phyloP scores from a whole-genome alignment of 805 yeast genomes.

The Dipodascus albidus region DNA sequence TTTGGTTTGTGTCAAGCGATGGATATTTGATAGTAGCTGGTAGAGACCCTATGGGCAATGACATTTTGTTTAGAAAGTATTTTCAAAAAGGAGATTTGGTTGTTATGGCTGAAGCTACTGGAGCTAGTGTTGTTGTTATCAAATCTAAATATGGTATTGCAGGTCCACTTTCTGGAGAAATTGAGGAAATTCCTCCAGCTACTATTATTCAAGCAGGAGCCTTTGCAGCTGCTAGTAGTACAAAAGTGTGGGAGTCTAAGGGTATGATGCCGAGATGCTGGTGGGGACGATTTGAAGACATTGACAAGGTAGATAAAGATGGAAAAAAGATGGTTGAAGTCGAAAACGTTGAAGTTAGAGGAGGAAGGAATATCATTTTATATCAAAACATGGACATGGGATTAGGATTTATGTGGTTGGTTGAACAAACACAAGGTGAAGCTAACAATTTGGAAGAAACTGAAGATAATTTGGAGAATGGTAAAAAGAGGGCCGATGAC shows the following conservation, averaged over 20 bases:
- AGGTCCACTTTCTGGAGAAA: conserved; percentile 23
- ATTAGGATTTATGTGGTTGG: conserved; percentile 65
- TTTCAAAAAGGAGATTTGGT: conserved; percentile 62
- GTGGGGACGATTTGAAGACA: conserved; percentile 61
- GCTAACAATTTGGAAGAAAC: conserved; percentile 17
- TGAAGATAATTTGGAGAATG: conserved; percentile 18
- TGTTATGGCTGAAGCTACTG: conserved; percentile 64
- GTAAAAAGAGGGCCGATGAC: not conserved
- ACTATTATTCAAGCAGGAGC: conserved; percentile 85
- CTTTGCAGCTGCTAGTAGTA: conserved; percentile 57
- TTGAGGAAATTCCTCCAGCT: conserved; percentile 58
- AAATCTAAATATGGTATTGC: conserved; percentile 60
- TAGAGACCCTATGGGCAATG: conserved; percentile 67
- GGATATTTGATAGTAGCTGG: conserved; percentile 83
- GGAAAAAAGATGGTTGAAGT: conserved; percentile 46
- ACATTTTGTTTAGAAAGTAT: conserved; percentile 68
- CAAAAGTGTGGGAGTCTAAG: conserved; percentile 86
- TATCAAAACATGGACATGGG: conserved; percentile 89
- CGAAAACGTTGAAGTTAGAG: conserved; percentile 47
- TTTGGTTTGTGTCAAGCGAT: conserved; percentile 89
- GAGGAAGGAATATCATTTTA: conserved; percentile 45
- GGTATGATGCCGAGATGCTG: conserved; percentile 64
- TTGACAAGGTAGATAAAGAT: conserved; percentile 41
- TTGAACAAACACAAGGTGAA: conserved; percentile 18
- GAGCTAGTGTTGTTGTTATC: conserved; percentile 64